Evolutionary conservation across 768 basidiomycete genomes (phyloP).

Genomic region (Amanita molliuscula): DNA sequence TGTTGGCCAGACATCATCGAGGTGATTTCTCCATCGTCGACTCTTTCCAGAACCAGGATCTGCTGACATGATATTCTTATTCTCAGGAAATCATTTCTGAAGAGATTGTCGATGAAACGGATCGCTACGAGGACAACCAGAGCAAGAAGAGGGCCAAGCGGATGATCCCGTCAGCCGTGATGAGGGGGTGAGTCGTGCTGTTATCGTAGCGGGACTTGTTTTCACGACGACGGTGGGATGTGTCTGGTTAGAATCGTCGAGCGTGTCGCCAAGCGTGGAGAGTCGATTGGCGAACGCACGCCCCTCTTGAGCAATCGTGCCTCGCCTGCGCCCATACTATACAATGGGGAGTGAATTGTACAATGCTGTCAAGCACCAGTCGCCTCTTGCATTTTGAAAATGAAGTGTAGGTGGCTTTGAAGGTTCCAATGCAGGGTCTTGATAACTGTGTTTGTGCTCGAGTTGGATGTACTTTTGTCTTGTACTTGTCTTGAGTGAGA

Average conservation of each 20-base stretch:
- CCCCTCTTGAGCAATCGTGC: constrained; percentile 19
- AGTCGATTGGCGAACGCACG: constrained; percentile 22
- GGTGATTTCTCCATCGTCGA: constrained; percentile 21
- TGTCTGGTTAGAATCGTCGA: constrained; percentile 53
- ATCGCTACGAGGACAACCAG: constrained; percentile 81
- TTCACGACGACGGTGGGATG: background rate
- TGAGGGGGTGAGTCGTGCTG: constrained; percentile 52
- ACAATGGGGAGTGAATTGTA: too few relatives aligned
- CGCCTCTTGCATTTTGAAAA: too few relatives aligned
- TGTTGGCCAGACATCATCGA: constrained; percentile 60
- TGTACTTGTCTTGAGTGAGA: too few relatives aligned
- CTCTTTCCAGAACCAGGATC: too few relatives aligned
- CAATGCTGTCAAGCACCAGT: too few relatives aligned
- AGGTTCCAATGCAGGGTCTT: too few relatives aligned
- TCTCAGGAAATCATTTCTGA: constrained; percentile 87
- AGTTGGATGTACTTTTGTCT: too few relatives aligned
- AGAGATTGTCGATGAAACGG: constrained; percentile 94
- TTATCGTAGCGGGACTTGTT: background rate
- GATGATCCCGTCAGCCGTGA: constrained; percentile 60
- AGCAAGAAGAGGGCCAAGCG: constrained; percentile 68
- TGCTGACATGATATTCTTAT: constrained; percentile 2
- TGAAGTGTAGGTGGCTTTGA: too few relatives aligned
- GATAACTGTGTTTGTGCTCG: too few relatives aligned
- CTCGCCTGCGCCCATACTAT: background rate
- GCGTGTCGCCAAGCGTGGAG: constrained; percentile 26